Evolutionary conservation across 202 grass and related monocot genomes (phyloP).

Genomic region (Brachypodium distachyon): DNA sequence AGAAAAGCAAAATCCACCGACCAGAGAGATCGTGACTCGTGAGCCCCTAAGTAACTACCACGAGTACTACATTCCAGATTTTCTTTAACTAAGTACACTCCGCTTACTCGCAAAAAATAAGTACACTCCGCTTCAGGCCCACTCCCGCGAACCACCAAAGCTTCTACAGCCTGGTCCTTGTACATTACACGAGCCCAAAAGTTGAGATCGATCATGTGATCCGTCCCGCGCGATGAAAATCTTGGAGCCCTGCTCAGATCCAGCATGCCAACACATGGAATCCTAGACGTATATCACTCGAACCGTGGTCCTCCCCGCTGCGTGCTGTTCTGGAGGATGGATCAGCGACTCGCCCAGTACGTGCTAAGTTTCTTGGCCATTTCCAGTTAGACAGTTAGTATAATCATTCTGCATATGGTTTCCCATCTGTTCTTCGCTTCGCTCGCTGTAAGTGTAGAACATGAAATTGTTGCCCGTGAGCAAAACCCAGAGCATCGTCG

Average conservation of each 20-base stretch:
- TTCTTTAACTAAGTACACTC: too few relatives aligned
- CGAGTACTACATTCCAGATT: too few relatives aligned
- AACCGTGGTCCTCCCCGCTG: not conserved
- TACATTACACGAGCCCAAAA: not conserved
- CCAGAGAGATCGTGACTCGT: too few relatives aligned
- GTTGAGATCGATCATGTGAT: constrained; percentile 18
- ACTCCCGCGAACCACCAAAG: not conserved
- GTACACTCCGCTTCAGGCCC: not conserved
- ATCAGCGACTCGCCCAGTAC: too few relatives aligned
- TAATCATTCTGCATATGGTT: too few relatives aligned
- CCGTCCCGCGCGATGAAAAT: not conserved
- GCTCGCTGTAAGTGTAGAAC: not conserved
- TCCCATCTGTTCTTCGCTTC: not conserved
- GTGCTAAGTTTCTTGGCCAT: not conserved
- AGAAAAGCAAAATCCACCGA: too few relatives aligned
- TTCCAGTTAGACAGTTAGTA: too few relatives aligned
- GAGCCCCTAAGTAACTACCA: too few relatives aligned
- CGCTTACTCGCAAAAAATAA: too few relatives aligned
- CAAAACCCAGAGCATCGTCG: not conserved
- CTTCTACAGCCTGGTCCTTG: not conserved
- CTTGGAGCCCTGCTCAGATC: not conserved
- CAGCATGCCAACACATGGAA: constrained; percentile 7
- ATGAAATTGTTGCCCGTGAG: not conserved
- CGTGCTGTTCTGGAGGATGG: not conserved
- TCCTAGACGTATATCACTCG: not conserved